Conservation (phyloP, 1,284 basidiomycete genomes). For the Cryptococcus jaspeensis region DNA sequence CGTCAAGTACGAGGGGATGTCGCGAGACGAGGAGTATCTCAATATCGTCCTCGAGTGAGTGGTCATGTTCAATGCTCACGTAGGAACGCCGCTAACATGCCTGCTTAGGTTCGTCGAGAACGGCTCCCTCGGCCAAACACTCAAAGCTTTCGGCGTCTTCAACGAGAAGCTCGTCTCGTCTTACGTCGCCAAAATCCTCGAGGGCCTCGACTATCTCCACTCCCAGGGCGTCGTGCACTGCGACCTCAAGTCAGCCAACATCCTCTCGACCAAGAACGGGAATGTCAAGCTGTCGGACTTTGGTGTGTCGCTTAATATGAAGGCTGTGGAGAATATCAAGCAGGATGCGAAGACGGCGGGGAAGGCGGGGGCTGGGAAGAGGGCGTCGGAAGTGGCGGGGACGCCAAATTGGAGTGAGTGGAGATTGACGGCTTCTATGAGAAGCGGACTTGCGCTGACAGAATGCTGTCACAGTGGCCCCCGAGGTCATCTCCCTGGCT, state of each 20-base stretch:
- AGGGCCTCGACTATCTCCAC: slow-evolving; percentile 87
- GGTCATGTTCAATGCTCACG: background rate
- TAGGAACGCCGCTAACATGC: background rate
- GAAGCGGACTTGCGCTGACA: background rate
- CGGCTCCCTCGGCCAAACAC: slow-evolving; percentile 83
- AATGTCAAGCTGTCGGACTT: slow-evolving; percentile 59
- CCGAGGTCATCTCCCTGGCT: slow-evolving; percentile 79
- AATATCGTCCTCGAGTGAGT: slow-evolving; percentile 89
- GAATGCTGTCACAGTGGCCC: slow-evolving; percentile 63
- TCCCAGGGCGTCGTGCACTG: slow-evolving; percentile 62
- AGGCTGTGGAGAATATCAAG: slow-evolving; percentile 68
- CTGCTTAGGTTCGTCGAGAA: slow-evolving; percentile 79
- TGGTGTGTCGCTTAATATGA: slow-evolving; percentile 56
- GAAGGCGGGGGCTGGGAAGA: slow-evolving; percentile 27
- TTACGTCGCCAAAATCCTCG: slow-evolving; percentile 90
- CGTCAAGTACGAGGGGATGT: slow-evolving; percentile 94
- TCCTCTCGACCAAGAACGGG: slow-evolving; percentile 58
- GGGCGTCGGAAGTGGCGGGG: slow-evolving; percentile 63
- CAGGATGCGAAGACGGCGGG: slow-evolving; percentile 56
- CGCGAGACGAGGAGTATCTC: slow-evolving; percentile 77
- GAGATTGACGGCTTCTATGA: background rate
- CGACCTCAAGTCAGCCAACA: slow-evolving; percentile 59
- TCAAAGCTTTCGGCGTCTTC: slow-evolving; percentile 86
- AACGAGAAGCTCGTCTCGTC: slow-evolving; percentile 84
- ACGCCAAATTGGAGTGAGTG: slow-evolving; percentile 87